Base-by-base conservation (phyloP, 2,329 filamentous ascomycete species). In the Mollisia scopiformis region DNA sequence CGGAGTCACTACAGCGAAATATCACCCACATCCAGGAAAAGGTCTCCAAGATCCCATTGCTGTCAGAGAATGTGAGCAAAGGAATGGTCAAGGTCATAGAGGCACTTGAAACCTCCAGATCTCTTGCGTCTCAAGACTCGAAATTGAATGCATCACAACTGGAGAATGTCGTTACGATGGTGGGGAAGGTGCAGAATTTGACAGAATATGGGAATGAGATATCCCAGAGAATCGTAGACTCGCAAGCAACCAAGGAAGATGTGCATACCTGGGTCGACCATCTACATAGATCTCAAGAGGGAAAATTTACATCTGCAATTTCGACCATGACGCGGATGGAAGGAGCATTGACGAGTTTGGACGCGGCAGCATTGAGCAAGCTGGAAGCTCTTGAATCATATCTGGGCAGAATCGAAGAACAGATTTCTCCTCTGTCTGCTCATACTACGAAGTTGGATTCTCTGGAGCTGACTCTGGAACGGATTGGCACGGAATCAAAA, bases 111-210 rank as follows among this genome's bases (percentile, higher is more conserved):
- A 60, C 52, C 2, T 62, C 64, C 50, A 51, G 63, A 25, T 61
- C 55, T 6, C 33, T 68, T 30, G 66, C 65, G 35, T 66, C 66
- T 4, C 43, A 67, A 37, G 64, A 66, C 35, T 67, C 66, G 11
- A 67, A 68, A 23, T 57, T 67, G 23, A 67, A 62, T 33, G 66
- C 60, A 50, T 54, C 63, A 35, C 57, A 62, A 33, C 37, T 68
- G 5, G 64, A 64, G 28, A 62, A 47, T 28, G 51, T 67, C 25
- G 61, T 61, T 27, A 58, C 59, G 10, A 58, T 60, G 35, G 59
- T 67, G 7, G 62, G 58, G 1, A 66, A 63, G 43, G 57, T 68
- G 14, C 55, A 51, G 6, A 47, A 61, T 23, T 28, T 66, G 13
- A 37, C 64, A 11, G 65, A 67, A 25, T 56, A 60, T 1, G 59